A percentile compares a stretch with the other conserved stretches of the same genome.
phyloP scores from a whole-genome alignment of 2,329 filamentous ascomycete genomes.

The Nothopassalora personata region DNA sequence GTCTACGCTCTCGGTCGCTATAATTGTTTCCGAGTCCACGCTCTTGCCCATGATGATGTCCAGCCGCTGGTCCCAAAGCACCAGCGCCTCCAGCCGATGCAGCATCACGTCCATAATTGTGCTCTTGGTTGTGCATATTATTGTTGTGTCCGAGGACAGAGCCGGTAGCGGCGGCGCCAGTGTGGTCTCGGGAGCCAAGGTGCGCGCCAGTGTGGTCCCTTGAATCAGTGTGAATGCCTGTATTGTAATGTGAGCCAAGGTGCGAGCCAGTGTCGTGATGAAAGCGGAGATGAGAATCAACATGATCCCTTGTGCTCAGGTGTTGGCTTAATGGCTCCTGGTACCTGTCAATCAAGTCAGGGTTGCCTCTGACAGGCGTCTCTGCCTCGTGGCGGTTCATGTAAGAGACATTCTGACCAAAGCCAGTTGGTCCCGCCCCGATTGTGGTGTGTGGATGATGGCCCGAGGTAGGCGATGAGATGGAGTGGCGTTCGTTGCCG shows the following conservation, averaged over 20 bases:
- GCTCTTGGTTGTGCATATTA: not conserved
- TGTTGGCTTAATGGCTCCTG: not conserved
- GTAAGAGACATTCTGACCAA: slow-evolving; percentile 5
- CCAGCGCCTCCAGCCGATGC: slow-evolving; percentile 23
- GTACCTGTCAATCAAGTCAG: not conserved
- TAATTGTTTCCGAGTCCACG: no score
- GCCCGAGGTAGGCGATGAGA: not conserved
- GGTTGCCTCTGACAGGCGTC: not conserved
- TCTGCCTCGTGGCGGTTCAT: slow-evolving; percentile 2
- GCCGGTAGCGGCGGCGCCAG: not conserved
- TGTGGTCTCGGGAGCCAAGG: not conserved
- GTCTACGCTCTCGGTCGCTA: no score
- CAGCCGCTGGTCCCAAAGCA: not conserved
- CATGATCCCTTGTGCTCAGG: not conserved
- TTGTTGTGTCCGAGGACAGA: not conserved
- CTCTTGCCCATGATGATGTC: not conserved
- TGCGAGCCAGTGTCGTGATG: not conserved
- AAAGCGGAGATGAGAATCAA: not conserved
- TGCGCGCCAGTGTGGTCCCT: not conserved
- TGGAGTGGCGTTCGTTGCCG: not conserved
- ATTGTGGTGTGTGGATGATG: not conserved
- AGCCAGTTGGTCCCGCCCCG: not conserved
- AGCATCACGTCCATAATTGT: slow-evolving; percentile 31
- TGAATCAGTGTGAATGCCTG: not conserved
- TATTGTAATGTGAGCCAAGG: not conserved